Evolutionary conservation across 352 stramenopile genomes (phyloP).

Genomic region (Achlya hypogyna): DNA sequence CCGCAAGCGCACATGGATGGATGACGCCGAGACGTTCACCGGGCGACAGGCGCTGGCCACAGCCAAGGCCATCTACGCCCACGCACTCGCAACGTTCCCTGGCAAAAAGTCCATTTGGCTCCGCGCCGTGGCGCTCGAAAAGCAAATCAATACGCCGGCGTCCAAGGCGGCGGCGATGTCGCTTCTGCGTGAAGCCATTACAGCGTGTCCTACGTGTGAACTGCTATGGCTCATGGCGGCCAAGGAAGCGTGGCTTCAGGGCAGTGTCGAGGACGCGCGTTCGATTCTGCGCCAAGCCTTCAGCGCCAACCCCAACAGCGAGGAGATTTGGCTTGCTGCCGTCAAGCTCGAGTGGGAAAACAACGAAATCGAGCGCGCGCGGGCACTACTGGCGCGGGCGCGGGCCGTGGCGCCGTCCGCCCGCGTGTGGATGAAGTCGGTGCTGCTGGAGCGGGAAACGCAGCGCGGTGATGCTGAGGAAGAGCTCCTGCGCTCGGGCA

Average conservation of each 20-base stretch:
- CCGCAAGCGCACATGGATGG: slow-evolving; percentile 93
- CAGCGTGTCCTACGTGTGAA: slow-evolving; percentile 89
- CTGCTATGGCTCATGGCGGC: slow-evolving; percentile 97
- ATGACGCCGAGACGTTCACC: slow-evolving; percentile 92
- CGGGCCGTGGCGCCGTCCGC: slow-evolving; percentile 77
- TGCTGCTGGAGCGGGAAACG: slow-evolving; percentile 86
- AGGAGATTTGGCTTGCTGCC: slow-evolving; percentile 93
- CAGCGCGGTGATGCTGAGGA: slow-evolving; percentile 68
- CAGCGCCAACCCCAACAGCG: slow-evolving; percentile 93
- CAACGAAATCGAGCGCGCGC: slow-evolving; percentile 90
- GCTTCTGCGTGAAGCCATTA: slow-evolving; percentile 90
- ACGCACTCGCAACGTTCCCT: slow-evolving; percentile 83
- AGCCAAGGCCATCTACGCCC: slow-evolving; percentile 91
- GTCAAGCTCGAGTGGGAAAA: slow-evolving; percentile 99
- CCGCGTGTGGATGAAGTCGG: slow-evolving; percentile 97
- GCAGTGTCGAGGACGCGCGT: slow-evolving; percentile 89
- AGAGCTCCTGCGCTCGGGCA: slow-evolving; percentile 85
- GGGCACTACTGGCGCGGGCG: slow-evolving; percentile 67
- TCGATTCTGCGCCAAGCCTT: slow-evolving; percentile 95
- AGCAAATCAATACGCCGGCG: slow-evolving; percentile 82
- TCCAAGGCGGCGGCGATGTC: slow-evolving; percentile 77
- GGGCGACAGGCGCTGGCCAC: slow-evolving; percentile 80
- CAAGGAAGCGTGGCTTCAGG: slow-evolving; percentile 95
- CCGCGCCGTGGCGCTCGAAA: slow-evolving; percentile 93
- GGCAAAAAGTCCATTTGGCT: slow-evolving; percentile 95